Base-by-base conservation (phyloP, 345 rosid species). In the Raphanus sativus region DNA sequence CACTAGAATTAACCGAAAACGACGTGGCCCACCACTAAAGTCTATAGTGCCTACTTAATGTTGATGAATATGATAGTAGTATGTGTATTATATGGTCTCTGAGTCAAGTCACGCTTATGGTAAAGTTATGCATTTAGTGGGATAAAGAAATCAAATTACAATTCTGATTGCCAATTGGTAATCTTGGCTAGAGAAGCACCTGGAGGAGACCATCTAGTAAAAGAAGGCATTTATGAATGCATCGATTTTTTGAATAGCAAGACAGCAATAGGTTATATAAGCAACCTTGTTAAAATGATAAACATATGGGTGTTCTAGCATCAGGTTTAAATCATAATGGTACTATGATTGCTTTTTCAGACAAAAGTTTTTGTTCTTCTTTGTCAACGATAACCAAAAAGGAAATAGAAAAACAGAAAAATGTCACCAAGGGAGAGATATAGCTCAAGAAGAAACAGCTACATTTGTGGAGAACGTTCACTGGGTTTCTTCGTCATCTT, bases 401-500 rank as follows among this genome's bases (percentile, higher is more conserved):
- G 54, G 13, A 48, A 4, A 48, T 1, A 28, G 59, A 54, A 70
- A 54, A 61, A 54, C 36, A 1, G 3, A 5, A 28, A 28, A 63
- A 62, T 9, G 40, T 70, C 45, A 54, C 71, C 60, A 24, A 38
- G 71, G 38, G 52, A 64, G 26, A 71, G 16, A 67, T 29, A 62
- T 6, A 52, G 58, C 58, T 52, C 54, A 48, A 48, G 55, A 13
- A 48, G 55, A 48, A 69, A 65, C 30, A 77, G 26, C 52, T 56
- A 71, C 67, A 71, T 33, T 7, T 72, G 56, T 28, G 38, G 61
- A 65, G 10, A 71, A 71, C 54, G 34, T 25, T 77, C 62, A 71
- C 67, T 42, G 61, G 76, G 16, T 2, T 13, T 45, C 71, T 45
- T 65, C 76, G 65, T 58, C 26, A 56, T 77, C 81, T 77, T 78